phyloP scores from a whole-genome alignment of 2,329 filamentous ascomycete species.

The Graphilbum ipis-grandicollis region DNA sequence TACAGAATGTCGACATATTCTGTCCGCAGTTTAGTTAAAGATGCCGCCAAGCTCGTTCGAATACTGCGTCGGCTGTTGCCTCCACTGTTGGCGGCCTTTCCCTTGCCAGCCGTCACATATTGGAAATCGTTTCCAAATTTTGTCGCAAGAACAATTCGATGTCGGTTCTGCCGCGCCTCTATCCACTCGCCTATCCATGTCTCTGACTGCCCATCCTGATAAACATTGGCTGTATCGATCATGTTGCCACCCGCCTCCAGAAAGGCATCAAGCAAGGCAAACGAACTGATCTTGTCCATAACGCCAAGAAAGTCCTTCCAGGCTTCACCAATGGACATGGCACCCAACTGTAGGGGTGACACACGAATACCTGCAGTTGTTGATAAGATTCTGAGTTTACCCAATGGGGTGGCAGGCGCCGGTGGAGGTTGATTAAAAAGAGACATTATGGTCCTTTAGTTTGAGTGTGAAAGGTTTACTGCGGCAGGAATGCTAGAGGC shows the following conservation, averaged over 20 bases:
- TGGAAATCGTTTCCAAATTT: constrained; percentile 35
- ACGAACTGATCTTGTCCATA: constrained; percentile 12
- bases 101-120: constrained; percentile 18
- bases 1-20: constrained; percentile 27
- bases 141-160: constrained; percentile 35
- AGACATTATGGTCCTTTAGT: not conserved
- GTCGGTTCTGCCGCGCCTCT: constrained; percentile 27
- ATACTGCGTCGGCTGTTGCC: constrained; percentile 26
- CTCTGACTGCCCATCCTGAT: constrained; percentile 41
- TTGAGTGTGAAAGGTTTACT: too few species aligned
- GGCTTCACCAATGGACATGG: constrained; percentile 23
- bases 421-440: constrained; percentile 1
- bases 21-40: constrained; percentile 26
- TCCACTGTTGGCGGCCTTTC: constrained; percentile 20
- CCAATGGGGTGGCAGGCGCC: constrained; percentile 25
- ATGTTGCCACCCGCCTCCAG: constrained; percentile 41
- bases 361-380: constrained; percentile 31
- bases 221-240: constrained; percentile 46
- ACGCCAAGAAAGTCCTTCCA: constrained; percentile 10
- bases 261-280: constrained; percentile 12
- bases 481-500: too few species aligned
- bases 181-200: constrained; percentile 41
- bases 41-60: constrained; percentile 23
- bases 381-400: constrained; percentile 32
- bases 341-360: constrained; percentile 33